Conservation (phyloP, 495 filamentous ascomycete species). For the Aspergillus coremiiformis region DNA sequence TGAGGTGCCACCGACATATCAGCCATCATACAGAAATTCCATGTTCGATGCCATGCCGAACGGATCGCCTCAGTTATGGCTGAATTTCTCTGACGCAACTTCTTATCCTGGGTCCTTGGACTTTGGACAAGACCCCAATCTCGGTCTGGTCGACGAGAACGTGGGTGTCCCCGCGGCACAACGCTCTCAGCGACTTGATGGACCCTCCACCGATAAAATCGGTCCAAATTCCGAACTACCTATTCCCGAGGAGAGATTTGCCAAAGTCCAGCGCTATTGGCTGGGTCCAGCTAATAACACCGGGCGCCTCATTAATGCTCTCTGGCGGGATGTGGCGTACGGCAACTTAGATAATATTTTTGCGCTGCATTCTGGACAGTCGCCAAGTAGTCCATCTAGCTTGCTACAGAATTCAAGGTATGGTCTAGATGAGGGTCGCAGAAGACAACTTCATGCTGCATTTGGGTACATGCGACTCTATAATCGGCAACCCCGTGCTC, state of each 20-base stretch:
- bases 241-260: constrained; percentile 43
- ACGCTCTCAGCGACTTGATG: constrained; percentile 13
- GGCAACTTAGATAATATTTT: constrained; percentile 42
- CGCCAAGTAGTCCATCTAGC: constrained; percentile 16
- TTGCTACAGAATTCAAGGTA: constrained; percentile 35
- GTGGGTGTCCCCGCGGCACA: constrained; percentile 12
- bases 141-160: constrained; percentile 27
- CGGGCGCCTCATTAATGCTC: constrained; percentile 40
- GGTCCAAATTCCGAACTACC: constrained; percentile 23
- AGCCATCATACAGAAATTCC: constrained; percentile 17
- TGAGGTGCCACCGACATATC: constrained; percentile 21
- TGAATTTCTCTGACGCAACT: constrained; percentile 30
- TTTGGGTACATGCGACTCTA: constrained; percentile 23
- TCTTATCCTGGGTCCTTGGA: constrained; percentile 34
- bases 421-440: constrained; percentile 44
- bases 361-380: constrained; percentile 21
- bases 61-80: constrained; percentile 37
- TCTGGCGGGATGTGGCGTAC: constrained; percentile 42
- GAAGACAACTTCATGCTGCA: constrained; percentile 34
- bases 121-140: constrained; percentile 24
- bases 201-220: constrained; percentile 23
- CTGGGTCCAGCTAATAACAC: constrained; percentile 35
- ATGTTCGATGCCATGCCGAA: constrained; percentile 26
- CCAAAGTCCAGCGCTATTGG: constrained; percentile 45
- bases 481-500: constrained; percentile 20